Evolutionary conservation across 371 early-diverging fungal genomes (phyloP).

Genomic region (Mortierella sp.): DNA sequence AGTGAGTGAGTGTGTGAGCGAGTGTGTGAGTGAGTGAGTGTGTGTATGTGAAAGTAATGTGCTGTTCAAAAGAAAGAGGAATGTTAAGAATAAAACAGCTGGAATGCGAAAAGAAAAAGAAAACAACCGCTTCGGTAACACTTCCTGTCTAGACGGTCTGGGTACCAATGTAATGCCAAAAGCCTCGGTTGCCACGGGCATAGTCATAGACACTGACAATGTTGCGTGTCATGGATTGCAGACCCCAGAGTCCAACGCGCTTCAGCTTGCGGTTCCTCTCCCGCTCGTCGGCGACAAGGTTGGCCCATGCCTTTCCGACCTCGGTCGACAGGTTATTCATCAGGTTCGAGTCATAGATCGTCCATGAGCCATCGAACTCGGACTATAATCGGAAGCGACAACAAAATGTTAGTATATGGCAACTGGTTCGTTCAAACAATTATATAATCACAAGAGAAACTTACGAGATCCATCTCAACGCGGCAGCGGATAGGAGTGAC

Average conservation of each 20-base stretch:
- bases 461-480: slow-evolving; percentile 80
- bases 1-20: not conserved
- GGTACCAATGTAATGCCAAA: slow-evolving; percentile 78
- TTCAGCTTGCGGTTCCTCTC: slow-evolving; percentile 87
- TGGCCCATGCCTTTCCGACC: slow-evolving; percentile 85
- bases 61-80: too few species aligned
- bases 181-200: slow-evolving; percentile 85
- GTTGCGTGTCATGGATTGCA: slow-evolving; percentile 82
- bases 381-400: slow-evolving; percentile 49
- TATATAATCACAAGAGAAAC: slow-evolving; percentile 16
- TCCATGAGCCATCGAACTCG: slow-evolving; percentile 96
- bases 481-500: slow-evolving; percentile 86
- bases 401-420: not conserved
- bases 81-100: not conserved
- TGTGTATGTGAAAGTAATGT: not conserved
- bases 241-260: slow-evolving; percentile 91
- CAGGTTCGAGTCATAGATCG: slow-evolving; percentile 86
- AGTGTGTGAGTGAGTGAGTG: not conserved
- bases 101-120: not conserved
- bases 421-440: not conserved
- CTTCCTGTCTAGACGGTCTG: slow-evolving; percentile 24
- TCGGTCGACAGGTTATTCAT: slow-evolving; percentile 84
- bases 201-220: slow-evolving; percentile 82
- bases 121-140: too few species aligned
- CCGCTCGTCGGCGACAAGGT: slow-evolving; percentile 84